Evolutionary conservation across 139 green algal genomes (phyloP).

Genomic region (Astrephomene gubernaculifera): DNA sequence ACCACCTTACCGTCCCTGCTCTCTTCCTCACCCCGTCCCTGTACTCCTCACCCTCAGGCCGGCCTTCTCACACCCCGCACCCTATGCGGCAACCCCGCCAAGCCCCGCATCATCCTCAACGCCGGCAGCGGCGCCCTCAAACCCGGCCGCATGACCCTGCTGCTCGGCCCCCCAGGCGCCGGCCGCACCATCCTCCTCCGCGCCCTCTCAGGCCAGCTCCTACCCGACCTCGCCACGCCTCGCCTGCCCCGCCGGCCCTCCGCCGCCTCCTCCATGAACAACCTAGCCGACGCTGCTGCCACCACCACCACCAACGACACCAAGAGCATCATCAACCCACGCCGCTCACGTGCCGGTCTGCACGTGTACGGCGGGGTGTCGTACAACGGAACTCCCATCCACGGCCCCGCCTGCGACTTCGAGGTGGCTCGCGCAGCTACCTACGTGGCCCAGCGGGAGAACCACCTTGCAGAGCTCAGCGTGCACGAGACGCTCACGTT

Average conservation of each 20-base stretch:
- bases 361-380: slow-evolving; percentile 40
- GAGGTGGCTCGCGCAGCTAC: slow-evolving; percentile 50
- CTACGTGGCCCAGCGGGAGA: slow-evolving; percentile 68
- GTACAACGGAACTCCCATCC: slow-evolving; percentile 51
- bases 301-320: not conserved
- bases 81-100: not conserved
- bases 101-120: slow-evolving; percentile 5
- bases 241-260: too few relatives aligned
- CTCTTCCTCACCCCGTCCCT: too few relatives aligned
- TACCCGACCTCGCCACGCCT: too few relatives aligned
- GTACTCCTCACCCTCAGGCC: too few relatives aligned
- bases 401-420: slow-evolving; percentile 55
- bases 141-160: slow-evolving; percentile 64
- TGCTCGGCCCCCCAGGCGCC: slow-evolving; percentile 76
- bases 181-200: slow-evolving; percentile 77
- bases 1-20: too few relatives aligned
- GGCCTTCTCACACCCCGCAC: not conserved
- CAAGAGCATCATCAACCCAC: not conserved
- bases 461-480: slow-evolving; percentile 64
- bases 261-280: too few relatives aligned
- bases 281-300: not conserved
- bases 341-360: not conserved
- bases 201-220: slow-evolving; percentile 66
- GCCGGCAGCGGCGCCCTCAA: slow-evolving; percentile 43
- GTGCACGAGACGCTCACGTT: slow-evolving; percentile 65